Conservation (phyloP, 148 eudicot species). For the Rheum nobile region DNA sequence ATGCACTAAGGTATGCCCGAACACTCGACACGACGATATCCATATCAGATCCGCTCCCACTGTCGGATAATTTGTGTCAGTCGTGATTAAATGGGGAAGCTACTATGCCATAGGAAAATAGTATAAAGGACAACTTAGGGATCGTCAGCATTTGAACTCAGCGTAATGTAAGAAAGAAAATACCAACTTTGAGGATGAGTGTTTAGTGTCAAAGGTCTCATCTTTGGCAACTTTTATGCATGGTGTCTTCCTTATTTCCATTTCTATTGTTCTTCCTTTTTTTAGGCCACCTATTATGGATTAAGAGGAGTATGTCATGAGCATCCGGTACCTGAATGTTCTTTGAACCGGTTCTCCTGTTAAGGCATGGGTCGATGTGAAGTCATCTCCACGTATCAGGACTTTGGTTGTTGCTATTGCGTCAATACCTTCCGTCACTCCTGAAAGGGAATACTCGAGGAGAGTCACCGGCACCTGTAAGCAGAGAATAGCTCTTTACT, state of each 20-base stretch:
- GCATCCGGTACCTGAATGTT: slow-evolving; percentile 48
- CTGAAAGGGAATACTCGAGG: slow-evolving; percentile 64
- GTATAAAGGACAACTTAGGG: too few relatives aligned
- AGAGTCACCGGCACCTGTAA: slow-evolving; percentile 78
- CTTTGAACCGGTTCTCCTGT: slow-evolving; percentile 45
- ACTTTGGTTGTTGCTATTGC: slow-evolving; percentile 86
- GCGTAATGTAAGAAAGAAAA: too few relatives aligned
- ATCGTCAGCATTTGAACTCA: too few relatives aligned
- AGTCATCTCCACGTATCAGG: slow-evolving; percentile 48
- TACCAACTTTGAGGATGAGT: too few relatives aligned
- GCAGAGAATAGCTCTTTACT: slow-evolving; percentile 6
- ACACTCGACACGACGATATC: slow-evolving; percentile 89
- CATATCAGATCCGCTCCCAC: slow-evolving; percentile 89
- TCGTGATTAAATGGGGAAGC: too few relatives aligned
- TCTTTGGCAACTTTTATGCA: too few relatives aligned
- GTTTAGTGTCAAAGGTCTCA: too few relatives aligned
- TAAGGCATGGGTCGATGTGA: slow-evolving; percentile 40
- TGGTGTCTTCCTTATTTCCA: background rate
- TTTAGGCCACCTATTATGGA: background rate
- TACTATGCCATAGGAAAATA: background rate
- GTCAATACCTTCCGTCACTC: slow-evolving; percentile 88
- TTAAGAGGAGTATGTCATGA: background rate
- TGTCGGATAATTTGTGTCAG: slow-evolving; percentile 23
- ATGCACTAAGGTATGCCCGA: slow-evolving; percentile 75
- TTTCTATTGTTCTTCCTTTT: too few relatives aligned